Evolutionary conservation across 1,284 basidiomycete species (phyloP).

Genomic region (Porodaedalea pini): DNA sequence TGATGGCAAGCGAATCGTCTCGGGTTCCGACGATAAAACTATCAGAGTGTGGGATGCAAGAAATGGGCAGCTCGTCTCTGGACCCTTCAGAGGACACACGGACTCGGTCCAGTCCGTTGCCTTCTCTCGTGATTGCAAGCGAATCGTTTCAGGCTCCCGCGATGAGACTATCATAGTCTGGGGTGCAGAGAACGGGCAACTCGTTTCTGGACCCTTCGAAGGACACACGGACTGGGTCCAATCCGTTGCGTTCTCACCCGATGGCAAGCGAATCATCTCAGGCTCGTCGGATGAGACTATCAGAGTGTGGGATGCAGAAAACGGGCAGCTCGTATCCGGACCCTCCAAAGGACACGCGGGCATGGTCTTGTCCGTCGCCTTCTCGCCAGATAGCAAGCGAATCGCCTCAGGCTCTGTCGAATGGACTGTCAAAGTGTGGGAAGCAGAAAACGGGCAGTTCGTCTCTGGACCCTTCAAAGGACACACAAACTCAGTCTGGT

Average conservation of each 20-base stretch:
- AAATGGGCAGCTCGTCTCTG: neutral
- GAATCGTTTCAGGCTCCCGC: neutral
- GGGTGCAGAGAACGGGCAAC: neutral
- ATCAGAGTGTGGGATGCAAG: constrained; percentile 4
- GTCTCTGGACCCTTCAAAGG: too few relatives aligned
- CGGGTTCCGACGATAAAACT: neutral
- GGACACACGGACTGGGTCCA: neutral
- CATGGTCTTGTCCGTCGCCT: too few relatives aligned
- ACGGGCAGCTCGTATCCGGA: too few relatives aligned
- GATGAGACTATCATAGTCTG: neutral
- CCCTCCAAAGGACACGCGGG: too few relatives aligned
- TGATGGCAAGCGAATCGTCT: constrained; percentile 2
- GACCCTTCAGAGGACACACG: neutral
- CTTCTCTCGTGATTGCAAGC: neutral
- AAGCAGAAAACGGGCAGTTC: too few relatives aligned
- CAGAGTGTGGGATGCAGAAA: constrained; percentile 2
- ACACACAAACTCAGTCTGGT: too few relatives aligned
- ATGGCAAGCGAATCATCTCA: constrained; percentile 10
- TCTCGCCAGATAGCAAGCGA: too few relatives aligned
- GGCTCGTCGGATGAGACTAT: constrained; percentile 12
- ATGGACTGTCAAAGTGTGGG: too few relatives aligned
- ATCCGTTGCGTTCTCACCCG: constrained; percentile 10
- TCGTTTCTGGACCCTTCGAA: neutral
- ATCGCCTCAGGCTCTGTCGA: too few relatives aligned
- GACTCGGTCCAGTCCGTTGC: neutral